phyloP scores from a whole-genome alignment of 345 rosid genomes.

The Arabidopsis thaliana region DNA sequence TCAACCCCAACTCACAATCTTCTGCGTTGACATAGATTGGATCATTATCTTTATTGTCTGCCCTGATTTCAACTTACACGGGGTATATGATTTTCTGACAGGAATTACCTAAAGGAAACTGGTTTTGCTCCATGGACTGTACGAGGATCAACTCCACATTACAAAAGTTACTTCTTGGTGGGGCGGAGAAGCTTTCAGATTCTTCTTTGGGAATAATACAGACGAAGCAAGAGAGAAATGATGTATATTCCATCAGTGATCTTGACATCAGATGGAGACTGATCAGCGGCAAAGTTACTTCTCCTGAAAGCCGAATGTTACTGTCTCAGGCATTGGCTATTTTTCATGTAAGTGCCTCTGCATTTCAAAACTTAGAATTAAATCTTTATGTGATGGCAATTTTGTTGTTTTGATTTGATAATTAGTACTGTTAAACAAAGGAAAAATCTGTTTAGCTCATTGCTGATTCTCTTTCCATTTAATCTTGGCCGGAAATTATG shows the following conservation, averaged over 20 bases:
- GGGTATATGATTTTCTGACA: conserved; percentile 46
- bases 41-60: conserved; percentile 6
- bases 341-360: conserved; percentile 73
- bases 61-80: conserved; percentile 27
- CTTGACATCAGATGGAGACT: conserved; percentile 88
- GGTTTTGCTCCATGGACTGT: conserved; percentile 91
- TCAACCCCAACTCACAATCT: conserved; percentile 11
- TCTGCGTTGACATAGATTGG: conserved; percentile 21
- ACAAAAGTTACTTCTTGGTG: conserved; percentile 69
- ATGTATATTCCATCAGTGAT: conserved; percentile 45
- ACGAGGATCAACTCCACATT: conserved; percentile 69
- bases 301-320: conserved; percentile 65
- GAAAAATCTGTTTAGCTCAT: conserved; percentile 7
- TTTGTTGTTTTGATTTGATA: conserved; percentile 16
- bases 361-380: background rate
- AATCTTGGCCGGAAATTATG: background rate
- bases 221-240: conserved; percentile 57
- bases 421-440: background rate
- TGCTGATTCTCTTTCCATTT: conserved; percentile 8
- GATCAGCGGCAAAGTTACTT: conserved; percentile 68
- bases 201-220: conserved; percentile 58
- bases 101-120: conserved; percentile 91
- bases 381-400: background rate
- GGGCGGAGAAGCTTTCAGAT: conserved; percentile 75
- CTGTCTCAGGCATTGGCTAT: conserved; percentile 91